Conservation (phyloP, 2,329 filamentous ascomycete species). For the Trichoderma guizhouense region DNA sequence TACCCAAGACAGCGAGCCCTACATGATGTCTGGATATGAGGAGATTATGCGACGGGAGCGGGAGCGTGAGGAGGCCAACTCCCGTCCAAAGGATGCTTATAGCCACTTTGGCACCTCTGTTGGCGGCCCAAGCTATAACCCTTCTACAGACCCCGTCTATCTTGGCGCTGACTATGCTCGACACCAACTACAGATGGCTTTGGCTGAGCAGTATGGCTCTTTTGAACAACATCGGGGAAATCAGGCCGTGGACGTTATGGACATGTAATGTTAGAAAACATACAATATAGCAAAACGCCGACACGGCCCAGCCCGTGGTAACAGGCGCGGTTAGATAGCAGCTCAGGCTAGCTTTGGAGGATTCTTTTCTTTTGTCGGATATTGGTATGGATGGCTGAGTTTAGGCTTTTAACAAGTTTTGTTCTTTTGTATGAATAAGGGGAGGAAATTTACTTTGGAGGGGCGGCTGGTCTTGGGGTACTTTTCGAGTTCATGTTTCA, state of each 20-base stretch:
- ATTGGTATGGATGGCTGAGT: background rate
- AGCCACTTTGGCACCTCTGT: conserved; percentile 42
- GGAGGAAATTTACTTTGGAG: background rate
- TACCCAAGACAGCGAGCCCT: conserved; percentile 64
- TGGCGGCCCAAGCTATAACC: conserved; percentile 45
- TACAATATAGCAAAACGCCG: conserved; percentile 19
- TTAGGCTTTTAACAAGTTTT: background rate
- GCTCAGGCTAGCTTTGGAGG: background rate
- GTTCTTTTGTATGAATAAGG: background rate
- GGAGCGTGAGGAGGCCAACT: conserved; percentile 39
- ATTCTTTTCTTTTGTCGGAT: background rate
- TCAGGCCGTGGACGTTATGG: conserved; percentile 49
- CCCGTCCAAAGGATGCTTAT: conserved; percentile 40
- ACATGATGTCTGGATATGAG: conserved; percentile 81
- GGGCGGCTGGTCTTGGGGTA: background rate
- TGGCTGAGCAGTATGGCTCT: conserved; percentile 68
- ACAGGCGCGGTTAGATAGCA: conserved; percentile 9
- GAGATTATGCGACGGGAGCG: conserved; percentile 63
- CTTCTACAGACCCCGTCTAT: conserved; percentile 69
- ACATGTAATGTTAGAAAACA: conserved; percentile 35
- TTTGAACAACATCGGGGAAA: conserved; percentile 48
- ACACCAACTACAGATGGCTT: conserved; percentile 52
- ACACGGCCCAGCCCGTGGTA: background rate
- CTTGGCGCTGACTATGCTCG: conserved; percentile 43
- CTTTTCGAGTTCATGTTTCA: conserved; percentile 2